Base-by-base conservation (phyloP, 164 flowering plant species). In the Stephania yunnanensis region DNA sequence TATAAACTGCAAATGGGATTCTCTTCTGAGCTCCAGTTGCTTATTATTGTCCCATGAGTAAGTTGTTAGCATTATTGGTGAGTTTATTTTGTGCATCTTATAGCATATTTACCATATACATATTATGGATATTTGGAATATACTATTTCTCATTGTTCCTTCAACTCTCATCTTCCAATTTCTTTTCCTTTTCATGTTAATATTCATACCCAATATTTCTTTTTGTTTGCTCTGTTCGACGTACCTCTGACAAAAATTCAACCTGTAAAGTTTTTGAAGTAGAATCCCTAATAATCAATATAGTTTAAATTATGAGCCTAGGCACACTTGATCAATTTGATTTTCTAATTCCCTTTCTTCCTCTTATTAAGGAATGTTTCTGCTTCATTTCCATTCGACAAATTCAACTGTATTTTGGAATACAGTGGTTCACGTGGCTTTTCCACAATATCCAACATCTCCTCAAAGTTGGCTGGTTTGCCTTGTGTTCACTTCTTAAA, bases 391-490 rank as follows among this genome's bases (percentile, higher is more conserved):
- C 89, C 90, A 25, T 84, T 88, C 75, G 68, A 85, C 71, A 74
- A 82, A 70, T 90, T 88, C 73, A 25, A 82, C 76, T 71, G 80
- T 22, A 81, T 90, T 71, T 69, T 90, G 82, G 93, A 88, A 79
- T 90, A 86, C 81, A 90, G 90, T 78, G 89, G 88, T 74, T 74
- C 83, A 50, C 29, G 66, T 73, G 83, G 75, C 74, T 82, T 85
- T 36, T 86, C 91, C 25, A 86, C 75, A 80, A 76, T 87, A 68
- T 79, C 85, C 19, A 25, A 78, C 69, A 64, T 82, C 76, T 73
- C 71, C 71, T 74, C 82, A 30, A 75, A 69, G 15, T 61, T 75
- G 20, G 68, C 22, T 75, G 78, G 81, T 22, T 76, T 84, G 78
- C 84, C 87, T 71, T 73, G 22, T 74, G 81, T 86, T 77, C 85